Evolutionary conservation across 352 stramenopile species (phyloP).

Genomic region (Globisporangium apiculatum): DNA sequence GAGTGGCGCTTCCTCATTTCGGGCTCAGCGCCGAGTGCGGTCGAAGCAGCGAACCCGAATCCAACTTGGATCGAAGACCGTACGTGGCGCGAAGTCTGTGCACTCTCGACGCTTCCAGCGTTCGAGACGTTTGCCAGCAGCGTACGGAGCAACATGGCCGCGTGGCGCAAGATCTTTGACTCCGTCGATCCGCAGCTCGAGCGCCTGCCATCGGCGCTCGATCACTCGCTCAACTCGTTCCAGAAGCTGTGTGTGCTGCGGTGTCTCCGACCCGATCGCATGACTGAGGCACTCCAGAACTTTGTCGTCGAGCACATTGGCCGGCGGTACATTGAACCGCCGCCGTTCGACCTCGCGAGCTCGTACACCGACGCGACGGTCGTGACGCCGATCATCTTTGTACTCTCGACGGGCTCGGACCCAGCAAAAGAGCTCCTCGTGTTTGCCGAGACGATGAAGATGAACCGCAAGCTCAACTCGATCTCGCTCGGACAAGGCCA

Average conservation of each 20-base stretch:
- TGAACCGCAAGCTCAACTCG: constrained; percentile 78
- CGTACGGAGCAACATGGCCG: constrained; percentile 15
- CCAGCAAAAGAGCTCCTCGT: constrained; percentile 83
- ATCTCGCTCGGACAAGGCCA: constrained; percentile 90
- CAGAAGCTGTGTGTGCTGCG: constrained; percentile 54
- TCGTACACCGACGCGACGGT: constrained; percentile 83
- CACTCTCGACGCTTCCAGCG: constrained; percentile 27
- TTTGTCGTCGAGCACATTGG: constrained; percentile 83
- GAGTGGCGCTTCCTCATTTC: constrained; percentile 94
- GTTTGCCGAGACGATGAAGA: constrained; percentile 83
- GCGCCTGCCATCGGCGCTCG: constrained; percentile 21
- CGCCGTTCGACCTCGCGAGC: constrained; percentile 72
- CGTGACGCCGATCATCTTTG: constrained; percentile 87
- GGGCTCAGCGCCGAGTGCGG: constrained; percentile 50
- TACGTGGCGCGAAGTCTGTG: constrained; percentile 30
- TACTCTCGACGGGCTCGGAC: constrained; percentile 86
- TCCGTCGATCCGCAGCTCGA: constrained; percentile 32
- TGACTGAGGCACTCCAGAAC: constrained; percentile 68
- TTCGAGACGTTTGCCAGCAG: constrained; percentile 22
- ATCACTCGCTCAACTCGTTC: constrained; percentile 29
- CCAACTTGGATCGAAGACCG: constrained; percentile 32
- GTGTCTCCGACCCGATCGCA: constrained; percentile 49
- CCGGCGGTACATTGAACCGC: constrained; percentile 76
- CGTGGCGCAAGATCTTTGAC: constrained; percentile 40
- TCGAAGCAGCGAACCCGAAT: constrained; percentile 20